A percentile compares a stretch with the other conserved stretches of the same genome.
These are phyloP conservation scores for Dioscorea alata DNA, from an alignment of 106 monocot species.

Conservation along the genomic window DNA sequence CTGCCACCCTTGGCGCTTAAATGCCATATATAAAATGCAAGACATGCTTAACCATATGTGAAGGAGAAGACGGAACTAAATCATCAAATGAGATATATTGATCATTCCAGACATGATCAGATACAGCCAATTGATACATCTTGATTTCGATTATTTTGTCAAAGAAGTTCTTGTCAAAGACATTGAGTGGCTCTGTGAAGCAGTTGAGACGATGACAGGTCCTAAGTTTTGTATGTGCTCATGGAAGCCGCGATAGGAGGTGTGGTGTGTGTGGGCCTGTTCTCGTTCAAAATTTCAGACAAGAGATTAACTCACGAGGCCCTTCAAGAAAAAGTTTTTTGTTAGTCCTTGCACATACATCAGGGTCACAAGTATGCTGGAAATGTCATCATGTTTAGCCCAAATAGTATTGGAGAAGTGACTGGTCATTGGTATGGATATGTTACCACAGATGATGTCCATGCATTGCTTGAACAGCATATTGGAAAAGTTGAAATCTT, in stretches of 20 bases:
- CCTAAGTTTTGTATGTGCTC: slow-evolving; percentile 86
- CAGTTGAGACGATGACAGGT: slow-evolving; percentile 44
- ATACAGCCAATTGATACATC: slow-evolving; percentile 6
- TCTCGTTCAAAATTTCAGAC: slow-evolving; percentile 70
- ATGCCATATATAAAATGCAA: too few relatives aligned
- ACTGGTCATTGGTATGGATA: slow-evolving; percentile 99
- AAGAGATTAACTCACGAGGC: slow-evolving; percentile 60
- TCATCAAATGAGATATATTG: slow-evolving; percentile 1
- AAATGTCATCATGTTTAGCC: slow-evolving; percentile 82
- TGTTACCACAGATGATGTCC: slow-evolving; percentile 83
- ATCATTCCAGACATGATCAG: slow-evolving; percentile 22
- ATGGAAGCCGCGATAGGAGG: slow-evolving; percentile 79
- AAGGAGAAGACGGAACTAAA: not conserved
- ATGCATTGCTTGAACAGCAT: slow-evolving; percentile 74
- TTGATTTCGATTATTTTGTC: slow-evolving; percentile 80
- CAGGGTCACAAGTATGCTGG: slow-evolving; percentile 98
- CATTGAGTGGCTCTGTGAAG: slow-evolving; percentile 61
- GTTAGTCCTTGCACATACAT: slow-evolving; percentile 88
- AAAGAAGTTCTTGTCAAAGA: slow-evolving; percentile 90
- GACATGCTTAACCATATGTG: not conserved
- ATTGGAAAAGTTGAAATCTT: slow-evolving; percentile 77
- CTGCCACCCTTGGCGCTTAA: too few relatives aligned
- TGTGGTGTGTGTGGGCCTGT: slow-evolving; percentile 93
- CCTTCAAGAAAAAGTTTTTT: slow-evolving; percentile 52
- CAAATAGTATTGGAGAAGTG: slow-evolving; percentile 44